Conservation (phyloP, 2,329 filamentous ascomycete genomes). For the Epichloe uncinata region DNA sequence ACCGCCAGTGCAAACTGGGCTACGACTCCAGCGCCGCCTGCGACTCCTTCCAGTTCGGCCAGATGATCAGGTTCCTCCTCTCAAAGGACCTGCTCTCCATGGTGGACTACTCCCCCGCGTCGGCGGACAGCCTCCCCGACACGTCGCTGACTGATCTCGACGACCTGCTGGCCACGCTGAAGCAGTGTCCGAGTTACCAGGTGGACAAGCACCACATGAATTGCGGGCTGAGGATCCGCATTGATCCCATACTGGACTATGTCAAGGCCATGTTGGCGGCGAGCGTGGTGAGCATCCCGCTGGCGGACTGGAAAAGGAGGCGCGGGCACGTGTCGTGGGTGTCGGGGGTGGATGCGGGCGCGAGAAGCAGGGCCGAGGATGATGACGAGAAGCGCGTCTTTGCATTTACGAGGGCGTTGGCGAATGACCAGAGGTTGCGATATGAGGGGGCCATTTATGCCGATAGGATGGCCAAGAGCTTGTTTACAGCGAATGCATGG, state of each 20-base stretch:
- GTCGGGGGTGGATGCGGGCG: conserved; percentile 8
- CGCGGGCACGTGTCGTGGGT: conserved; percentile 29
- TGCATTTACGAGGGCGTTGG: conserved; percentile 36
- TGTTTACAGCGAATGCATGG: conserved; percentile 46
- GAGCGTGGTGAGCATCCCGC: conserved; percentile 28
- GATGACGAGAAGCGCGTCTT: conserved; percentile 21
- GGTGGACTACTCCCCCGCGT: conserved; percentile 39
- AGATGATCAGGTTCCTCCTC: conserved; percentile 60
- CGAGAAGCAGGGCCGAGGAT: conserved; percentile 7
- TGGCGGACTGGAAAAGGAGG: conserved; percentile 32
- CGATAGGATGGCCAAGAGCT: conserved; percentile 34
- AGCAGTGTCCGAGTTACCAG: conserved; percentile 59
- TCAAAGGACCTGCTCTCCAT: conserved; percentile 48
- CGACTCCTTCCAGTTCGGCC: conserved; percentile 66
- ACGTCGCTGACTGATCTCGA: conserved; percentile 47
- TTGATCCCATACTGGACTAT: conserved; percentile 53
- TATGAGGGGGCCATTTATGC: conserved; percentile 35
- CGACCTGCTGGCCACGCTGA: conserved; percentile 44
- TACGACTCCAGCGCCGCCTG: conserved; percentile 61
- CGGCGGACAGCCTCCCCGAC: conserved; percentile 30
- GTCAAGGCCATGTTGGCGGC: conserved; percentile 43
- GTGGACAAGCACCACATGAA: conserved; percentile 61
- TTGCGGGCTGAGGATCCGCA: conserved; percentile 53
- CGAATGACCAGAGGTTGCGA: conserved; percentile 35
- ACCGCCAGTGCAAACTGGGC: conserved; percentile 55